Conservation (phyloP, 345 rosid species). For the Microcos paniculata region DNA sequence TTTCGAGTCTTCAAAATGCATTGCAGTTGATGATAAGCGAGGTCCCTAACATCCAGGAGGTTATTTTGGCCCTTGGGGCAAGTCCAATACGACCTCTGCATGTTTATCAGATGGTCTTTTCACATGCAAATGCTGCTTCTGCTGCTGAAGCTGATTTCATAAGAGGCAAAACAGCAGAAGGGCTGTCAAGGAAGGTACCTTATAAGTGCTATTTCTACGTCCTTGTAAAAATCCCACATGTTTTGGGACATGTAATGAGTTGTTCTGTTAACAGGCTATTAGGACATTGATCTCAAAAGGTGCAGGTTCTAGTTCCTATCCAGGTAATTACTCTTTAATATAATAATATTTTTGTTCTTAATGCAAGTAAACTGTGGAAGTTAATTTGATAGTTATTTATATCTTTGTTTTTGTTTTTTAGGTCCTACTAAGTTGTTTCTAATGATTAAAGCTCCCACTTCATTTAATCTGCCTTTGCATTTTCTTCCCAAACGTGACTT, state of each 20-base stretch:
- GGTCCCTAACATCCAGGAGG: slow-evolving; percentile 43
- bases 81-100: slow-evolving; percentile 74
- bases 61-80: slow-evolving; percentile 65
- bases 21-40: slow-evolving; percentile 48
- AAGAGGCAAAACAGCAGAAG: slow-evolving; percentile 62
- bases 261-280: slow-evolving; percentile 49
- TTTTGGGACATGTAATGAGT: neutral
- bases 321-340: slow-evolving; percentile 61
- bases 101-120: slow-evolving; percentile 61
- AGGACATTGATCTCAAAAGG: slow-evolving; percentile 73
- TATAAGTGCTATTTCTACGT: slow-evolving; percentile 4
- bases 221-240: neutral
- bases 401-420: slow-evolving; percentile 18
- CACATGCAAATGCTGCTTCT: slow-evolving; percentile 29
- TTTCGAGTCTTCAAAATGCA: slow-evolving; percentile 50
- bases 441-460: slow-evolving; percentile 73
- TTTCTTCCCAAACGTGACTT: slow-evolving; percentile 96
- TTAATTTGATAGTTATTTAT: neutral
- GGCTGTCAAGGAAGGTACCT: slow-evolving; percentile 76
- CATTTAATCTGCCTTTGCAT: slow-evolving; percentile 69
- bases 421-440: slow-evolving; percentile 82
- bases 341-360: slow-evolving; percentile 3
- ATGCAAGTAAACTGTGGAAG: slow-evolving; percentile 11
- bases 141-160: slow-evolving; percentile 43
- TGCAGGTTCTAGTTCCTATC: slow-evolving; percentile 74